phyloP scores from a whole-genome alignment of 129 eudicot genomes.

The Ambrosia trifida region DNA sequence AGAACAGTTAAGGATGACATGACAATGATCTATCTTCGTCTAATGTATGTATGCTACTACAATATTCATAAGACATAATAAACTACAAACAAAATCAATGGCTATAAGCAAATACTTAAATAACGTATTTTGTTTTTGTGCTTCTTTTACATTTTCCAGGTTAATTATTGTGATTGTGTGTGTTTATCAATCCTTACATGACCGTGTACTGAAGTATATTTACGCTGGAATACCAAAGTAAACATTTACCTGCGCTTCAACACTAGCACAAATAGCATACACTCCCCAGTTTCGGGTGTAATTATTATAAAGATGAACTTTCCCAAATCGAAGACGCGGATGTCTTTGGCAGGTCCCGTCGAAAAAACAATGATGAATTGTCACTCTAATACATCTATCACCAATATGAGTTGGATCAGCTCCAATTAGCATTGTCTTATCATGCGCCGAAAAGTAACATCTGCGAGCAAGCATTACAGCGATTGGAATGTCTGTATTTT shows the following conservation, averaged over 20 bases:
- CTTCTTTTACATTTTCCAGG: background rate
- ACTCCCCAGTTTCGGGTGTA: slow-evolving; percentile 83
- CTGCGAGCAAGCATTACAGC: slow-evolving; percentile 36
- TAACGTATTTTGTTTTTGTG: too few species aligned
- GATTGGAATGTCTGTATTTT: background rate
- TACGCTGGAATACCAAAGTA: background rate
- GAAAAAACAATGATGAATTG: slow-evolving; percentile 92
- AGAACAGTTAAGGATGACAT: background rate
- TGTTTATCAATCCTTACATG: background rate
- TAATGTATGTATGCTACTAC: slow-evolving; percentile 10
- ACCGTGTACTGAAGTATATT: background rate
- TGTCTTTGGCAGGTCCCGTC: slow-evolving; percentile 91
- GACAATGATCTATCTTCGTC: background rate
- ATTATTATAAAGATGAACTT: slow-evolving; percentile 87
- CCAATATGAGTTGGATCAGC: slow-evolving; percentile 74
- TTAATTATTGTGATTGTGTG: background rate
- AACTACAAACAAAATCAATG: too few species aligned
- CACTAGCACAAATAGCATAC: slow-evolving; percentile 93
- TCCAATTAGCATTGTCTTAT: slow-evolving; percentile 92
- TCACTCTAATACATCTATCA: slow-evolving; percentile 87
- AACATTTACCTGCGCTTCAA: slow-evolving; percentile 77
- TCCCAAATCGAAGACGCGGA: slow-evolving; percentile 85
- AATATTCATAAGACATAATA: background rate
- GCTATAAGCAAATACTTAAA: too few species aligned
- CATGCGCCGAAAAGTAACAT: slow-evolving; percentile 66